A percentile compares a stretch with the other conserved stretches of the same genome.
phyloP scores from a whole-genome alignment of 2,329 filamentous ascomycete species.

The Lasiodiplodia theobromae region DNA sequence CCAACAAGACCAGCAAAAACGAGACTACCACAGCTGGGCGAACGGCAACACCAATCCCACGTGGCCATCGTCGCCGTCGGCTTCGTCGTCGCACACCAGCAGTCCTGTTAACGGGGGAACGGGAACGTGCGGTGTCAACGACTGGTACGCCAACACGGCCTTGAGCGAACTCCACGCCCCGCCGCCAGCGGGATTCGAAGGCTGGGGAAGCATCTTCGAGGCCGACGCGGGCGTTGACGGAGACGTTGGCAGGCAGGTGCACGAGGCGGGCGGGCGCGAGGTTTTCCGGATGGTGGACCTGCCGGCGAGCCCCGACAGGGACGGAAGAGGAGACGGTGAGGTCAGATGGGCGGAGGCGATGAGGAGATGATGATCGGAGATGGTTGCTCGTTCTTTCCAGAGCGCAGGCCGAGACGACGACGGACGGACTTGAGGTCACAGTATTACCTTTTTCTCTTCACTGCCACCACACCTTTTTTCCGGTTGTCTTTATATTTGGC shows the following conservation, averaged over 20 bases:
- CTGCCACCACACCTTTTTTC: no score
- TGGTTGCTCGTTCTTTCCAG: no score
- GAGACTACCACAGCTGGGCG: background rate
- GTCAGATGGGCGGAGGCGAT: background rate
- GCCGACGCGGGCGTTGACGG: background rate
- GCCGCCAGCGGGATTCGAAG: background rate
- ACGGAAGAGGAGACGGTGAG: background rate
- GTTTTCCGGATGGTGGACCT: slow-evolving; percentile 8
- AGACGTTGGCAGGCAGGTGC: background rate
- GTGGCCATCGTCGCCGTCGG: background rate
- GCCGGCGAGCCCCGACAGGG: slow-evolving; percentile 16
- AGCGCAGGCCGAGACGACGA: no score
- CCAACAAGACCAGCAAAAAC: background rate
- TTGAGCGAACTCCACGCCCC: background rate
- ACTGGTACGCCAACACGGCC: no score
- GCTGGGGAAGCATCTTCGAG: background rate
- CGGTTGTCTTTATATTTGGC: no score
- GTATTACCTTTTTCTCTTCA: no score
- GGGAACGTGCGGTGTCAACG: no score
- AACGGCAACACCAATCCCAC: background rate
- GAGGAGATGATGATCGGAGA: background rate
- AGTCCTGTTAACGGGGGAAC: no score
- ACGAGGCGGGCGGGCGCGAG: slow-evolving; percentile 25
- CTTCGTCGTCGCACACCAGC: no score
- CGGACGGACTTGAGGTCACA: background rate